Conservation (phyloP, 2,329 filamentous ascomycete genomes). For the Claviceps quebecensis region DNA sequence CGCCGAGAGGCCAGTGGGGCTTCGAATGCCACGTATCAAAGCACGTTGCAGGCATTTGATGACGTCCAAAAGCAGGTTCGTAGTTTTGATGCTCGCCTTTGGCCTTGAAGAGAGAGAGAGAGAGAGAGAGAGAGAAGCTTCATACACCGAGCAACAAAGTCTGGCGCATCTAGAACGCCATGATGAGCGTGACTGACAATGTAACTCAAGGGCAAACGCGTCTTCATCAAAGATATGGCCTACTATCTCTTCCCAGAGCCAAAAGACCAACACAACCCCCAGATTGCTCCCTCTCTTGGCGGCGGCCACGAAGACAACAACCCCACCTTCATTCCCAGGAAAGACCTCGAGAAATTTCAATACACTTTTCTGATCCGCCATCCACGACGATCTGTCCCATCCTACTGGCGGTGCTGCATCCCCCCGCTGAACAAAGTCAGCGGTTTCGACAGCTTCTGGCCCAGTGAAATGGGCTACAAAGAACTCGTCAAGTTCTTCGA, state of each 20-base stretch:
- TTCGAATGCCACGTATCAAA: constrained; percentile 54
- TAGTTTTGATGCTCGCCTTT: constrained; percentile 1
- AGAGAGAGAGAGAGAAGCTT: too few species aligned
- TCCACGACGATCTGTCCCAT: constrained; percentile 80
- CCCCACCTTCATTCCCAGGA: constrained; percentile 68
- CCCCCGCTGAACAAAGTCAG: constrained; percentile 73
- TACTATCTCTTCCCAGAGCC: constrained; percentile 78
- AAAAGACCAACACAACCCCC: constrained; percentile 41
- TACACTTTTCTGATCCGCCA: constrained; percentile 96
- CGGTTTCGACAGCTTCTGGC: constrained; percentile 76
- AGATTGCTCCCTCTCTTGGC: constrained; percentile 68
- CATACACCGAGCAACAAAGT: too few species aligned
- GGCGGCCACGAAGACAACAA: constrained; percentile 51
- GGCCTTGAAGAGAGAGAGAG: too few species aligned
- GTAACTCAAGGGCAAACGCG: constrained; percentile 57
- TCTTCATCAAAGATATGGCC: constrained; percentile 97
- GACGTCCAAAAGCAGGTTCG: constrained; percentile 60
- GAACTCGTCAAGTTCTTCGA: constrained; percentile 83
- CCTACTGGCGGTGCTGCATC: constrained; percentile 86
- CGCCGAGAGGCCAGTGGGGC: constrained; percentile 50
- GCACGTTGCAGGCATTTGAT: constrained; percentile 65
- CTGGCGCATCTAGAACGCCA: neutral
- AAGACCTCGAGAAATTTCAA: constrained; percentile 64
- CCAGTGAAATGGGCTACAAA: constrained; percentile 76
- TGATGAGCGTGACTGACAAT: neutral